Conservation (phyloP, 371 early-diverging fungal species). For the Circinella umbellata region DNA sequence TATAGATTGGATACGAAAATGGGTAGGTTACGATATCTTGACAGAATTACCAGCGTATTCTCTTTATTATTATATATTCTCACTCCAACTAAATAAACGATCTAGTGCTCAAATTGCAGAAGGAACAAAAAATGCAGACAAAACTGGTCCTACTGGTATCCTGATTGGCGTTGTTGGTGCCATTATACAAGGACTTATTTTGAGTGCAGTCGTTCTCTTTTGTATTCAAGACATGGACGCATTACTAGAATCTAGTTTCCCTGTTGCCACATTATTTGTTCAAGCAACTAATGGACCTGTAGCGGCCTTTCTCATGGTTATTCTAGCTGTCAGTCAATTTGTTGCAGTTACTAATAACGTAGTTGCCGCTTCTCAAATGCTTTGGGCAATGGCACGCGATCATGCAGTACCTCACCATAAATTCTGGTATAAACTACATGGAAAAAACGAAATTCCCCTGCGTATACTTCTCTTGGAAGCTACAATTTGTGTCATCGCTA, state of each 20-base stretch:
- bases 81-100: not conserved
- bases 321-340: slow-evolving; percentile 29
- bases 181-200: slow-evolving; percentile 37
- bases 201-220: slow-evolving; percentile 39
- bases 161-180: slow-evolving; percentile 38
- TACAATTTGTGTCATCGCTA: slow-evolving; percentile 22
- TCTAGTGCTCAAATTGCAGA: slow-evolving; percentile 41
- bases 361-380: slow-evolving; percentile 22
- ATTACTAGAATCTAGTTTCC: slow-evolving; percentile 20
- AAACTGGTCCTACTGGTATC: slow-evolving; percentile 44
- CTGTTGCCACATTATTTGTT: slow-evolving; percentile 30
- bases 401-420: slow-evolving; percentile 21
- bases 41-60: too few relatives aligned
- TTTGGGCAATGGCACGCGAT: slow-evolving; percentile 34
- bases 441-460: slow-evolving; percentile 25
- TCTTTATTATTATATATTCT: too few relatives aligned
- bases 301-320: slow-evolving; percentile 25
- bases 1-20: slow-evolving; percentile 39
- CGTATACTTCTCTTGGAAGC: slow-evolving; percentile 23
- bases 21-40: slow-evolving; percentile 11
- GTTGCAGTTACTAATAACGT: slow-evolving; percentile 24
- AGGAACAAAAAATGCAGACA: slow-evolving; percentile 41
- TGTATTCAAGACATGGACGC: slow-evolving; percentile 47
- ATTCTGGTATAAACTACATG: slow-evolving; percentile 29
- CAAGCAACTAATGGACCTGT: slow-evolving; percentile 20